Percentiles rank a stretch among this genome's conserved stretches.
Conservation (phyloP, 2,329 filamentous ascomycete genomes). For the Xylaria digitata region DNA sequence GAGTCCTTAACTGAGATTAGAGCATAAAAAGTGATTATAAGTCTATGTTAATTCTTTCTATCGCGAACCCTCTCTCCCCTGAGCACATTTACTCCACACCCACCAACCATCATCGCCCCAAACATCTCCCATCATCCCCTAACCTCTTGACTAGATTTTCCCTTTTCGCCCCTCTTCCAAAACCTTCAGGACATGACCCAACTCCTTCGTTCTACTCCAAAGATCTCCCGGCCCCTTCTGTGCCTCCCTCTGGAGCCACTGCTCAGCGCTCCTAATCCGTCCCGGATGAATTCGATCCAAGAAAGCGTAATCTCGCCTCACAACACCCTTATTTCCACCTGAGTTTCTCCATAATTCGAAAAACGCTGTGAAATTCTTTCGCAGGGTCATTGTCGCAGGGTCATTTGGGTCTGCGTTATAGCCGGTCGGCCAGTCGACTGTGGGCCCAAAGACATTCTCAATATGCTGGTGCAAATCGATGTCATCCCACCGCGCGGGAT, state of each 20-base stretch:
- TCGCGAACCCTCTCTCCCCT: too few species aligned
- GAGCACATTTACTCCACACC: too few species aligned
- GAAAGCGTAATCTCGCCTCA: slow-evolving; percentile 13
- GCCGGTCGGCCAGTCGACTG: slow-evolving; percentile 3
- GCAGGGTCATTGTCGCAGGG: slow-evolving; percentile 14
- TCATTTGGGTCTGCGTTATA: slow-evolving; percentile 18
- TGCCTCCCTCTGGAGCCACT: slow-evolving; percentile 11
- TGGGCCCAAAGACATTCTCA: slow-evolving; percentile 10
- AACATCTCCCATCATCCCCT: too few species aligned
- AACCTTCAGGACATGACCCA: slow-evolving; percentile 14
- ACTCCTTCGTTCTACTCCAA: slow-evolving; percentile 20
- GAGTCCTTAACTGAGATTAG: too few species aligned
- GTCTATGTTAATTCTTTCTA: not conserved
- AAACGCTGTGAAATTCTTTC: slow-evolving; percentile 19
- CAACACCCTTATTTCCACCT: not conserved
- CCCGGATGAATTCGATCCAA: slow-evolving; percentile 19
- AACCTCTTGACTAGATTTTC: not conserved
- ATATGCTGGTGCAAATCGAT: slow-evolving; percentile 3
- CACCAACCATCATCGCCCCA: too few species aligned
- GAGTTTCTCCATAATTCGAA: slow-evolving; percentile 11
- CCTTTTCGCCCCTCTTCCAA: slow-evolving; percentile 13
- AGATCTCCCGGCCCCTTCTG: slow-evolving; percentile 21
- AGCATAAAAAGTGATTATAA: not conserved
- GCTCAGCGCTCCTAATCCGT: slow-evolving; percentile 16
- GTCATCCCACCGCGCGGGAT: slow-evolving; percentile 14